Conservation (phyloP, 352 stramenopile genomes). For the Globisporangium yorkense region DNA sequence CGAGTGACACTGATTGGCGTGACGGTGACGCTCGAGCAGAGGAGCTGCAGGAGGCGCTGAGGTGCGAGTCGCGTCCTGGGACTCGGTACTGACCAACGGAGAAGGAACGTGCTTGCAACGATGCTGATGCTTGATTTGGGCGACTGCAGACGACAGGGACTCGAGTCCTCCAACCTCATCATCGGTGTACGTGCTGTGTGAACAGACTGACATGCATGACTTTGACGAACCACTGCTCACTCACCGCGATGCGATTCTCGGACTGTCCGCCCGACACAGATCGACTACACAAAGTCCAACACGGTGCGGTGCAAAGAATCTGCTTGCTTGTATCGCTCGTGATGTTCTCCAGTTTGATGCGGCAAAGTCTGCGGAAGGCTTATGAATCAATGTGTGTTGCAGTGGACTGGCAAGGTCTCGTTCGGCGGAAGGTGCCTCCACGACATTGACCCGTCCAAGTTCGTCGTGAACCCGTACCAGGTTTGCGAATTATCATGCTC, state of each 20-base stretch:
- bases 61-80: conserved; percentile 12
- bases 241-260: neutral
- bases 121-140: neutral
- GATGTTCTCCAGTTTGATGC: too few species aligned
- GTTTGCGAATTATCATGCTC: conserved; percentile 5
- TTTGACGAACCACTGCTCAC: neutral
- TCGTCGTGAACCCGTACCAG: conserved; percentile 61
- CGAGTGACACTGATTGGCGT: too few species aligned
- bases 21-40: conserved; percentile 17
- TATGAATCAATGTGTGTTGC: neutral
- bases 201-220: neutral
- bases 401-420: conserved; percentile 65
- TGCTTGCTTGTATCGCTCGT: neutral
- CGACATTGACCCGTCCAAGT: conserved; percentile 44
- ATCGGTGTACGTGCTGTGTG: conserved; percentile 32
- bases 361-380: neutral
- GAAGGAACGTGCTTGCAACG: neutral
- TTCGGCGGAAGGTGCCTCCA: conserved; percentile 67
- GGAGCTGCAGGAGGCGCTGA: conserved; percentile 57
- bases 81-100: neutral
- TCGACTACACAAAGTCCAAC: conserved; percentile 80
- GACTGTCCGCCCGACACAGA: conserved; percentile 17
- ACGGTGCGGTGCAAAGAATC: conserved; percentile 21
- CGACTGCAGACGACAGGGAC: conserved; percentile 32
- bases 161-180: conserved; percentile 69